Percentiles rank a stretch among this genome's conserved stretches.
Evolutionary conservation across 371 early-diverging fungal genomes (phyloP).

Genomic region (Apophysomyces sp.): DNA sequence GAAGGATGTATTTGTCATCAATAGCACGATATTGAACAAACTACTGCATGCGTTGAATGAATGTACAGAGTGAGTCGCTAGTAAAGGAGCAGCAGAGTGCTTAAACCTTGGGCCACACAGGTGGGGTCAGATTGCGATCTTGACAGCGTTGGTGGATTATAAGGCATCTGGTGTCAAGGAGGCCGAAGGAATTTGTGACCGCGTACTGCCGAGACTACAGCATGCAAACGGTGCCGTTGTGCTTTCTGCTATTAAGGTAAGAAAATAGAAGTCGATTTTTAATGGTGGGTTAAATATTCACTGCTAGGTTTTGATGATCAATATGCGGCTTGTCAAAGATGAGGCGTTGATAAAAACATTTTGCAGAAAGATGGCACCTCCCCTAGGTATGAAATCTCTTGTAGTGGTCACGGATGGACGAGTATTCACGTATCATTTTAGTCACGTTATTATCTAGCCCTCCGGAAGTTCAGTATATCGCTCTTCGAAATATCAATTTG

Average conservation of each 20-base stretch:
- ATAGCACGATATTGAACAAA: constrained; percentile 76
- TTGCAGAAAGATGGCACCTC: constrained; percentile 87
- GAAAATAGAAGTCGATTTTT: too few species aligned
- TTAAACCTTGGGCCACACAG: constrained; percentile 25
- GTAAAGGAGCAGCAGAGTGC: neutral
- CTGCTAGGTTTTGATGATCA: constrained; percentile 60
- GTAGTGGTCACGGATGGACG: neutral
- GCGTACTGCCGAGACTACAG: constrained; percentile 90
- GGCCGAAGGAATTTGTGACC: constrained; percentile 88
- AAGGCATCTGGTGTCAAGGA: constrained; percentile 47
- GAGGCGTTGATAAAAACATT: constrained; percentile 66
- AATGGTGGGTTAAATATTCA: neutral
- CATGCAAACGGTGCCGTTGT: constrained; percentile 58
- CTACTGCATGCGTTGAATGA: constrained; percentile 91
- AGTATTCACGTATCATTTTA: constrained; percentile 8
- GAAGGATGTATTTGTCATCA: constrained; percentile 71
- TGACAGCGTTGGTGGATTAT: constrained; percentile 83
- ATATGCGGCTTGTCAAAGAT: constrained; percentile 65
- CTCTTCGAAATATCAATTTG: constrained; percentile 87
- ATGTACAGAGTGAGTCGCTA: constrained; percentile 79
- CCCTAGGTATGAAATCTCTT: constrained; percentile 61
- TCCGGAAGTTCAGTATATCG: constrained; percentile 94
- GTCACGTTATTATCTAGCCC: constrained; percentile 87
- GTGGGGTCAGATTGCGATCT: constrained; percentile 94
- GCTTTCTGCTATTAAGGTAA: constrained; percentile 71